Percentiles rank a stretch among this genome's conserved stretches.
Evolutionary conservation across 2,329 filamentous ascomycete species (phyloP).

Genomic region (Trichoderma sp.): DNA sequence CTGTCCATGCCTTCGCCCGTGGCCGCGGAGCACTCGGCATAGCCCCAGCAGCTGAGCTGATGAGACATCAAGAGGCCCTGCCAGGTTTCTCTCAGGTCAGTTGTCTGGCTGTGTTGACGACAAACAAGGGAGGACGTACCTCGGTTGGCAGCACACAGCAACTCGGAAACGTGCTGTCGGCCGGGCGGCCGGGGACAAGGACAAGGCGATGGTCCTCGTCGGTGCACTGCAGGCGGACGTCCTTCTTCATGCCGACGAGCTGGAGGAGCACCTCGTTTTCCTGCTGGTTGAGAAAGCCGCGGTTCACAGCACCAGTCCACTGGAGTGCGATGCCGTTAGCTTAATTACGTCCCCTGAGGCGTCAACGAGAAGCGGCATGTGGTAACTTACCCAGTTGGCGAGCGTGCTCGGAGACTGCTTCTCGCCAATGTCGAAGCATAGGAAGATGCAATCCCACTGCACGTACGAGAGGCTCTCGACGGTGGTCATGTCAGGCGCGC

Average conservation of each 20-base stretch:
- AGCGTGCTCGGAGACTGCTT: conserved; percentile 41
- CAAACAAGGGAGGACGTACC: conserved; percentile 30
- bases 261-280: conserved; percentile 35
- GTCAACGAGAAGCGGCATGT: not conserved
- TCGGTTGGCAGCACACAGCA: conserved; percentile 41
- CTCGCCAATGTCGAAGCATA: conserved; percentile 46
- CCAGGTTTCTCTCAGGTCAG: not conserved
- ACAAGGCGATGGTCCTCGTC: conserved; percentile 26
- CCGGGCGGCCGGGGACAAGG: conserved; percentile 1
- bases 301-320: conserved; percentile 38
- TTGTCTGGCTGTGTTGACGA: not conserved
- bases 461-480: conserved; percentile 43
- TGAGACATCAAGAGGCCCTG: conserved; percentile 41
- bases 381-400: conserved; percentile 41
- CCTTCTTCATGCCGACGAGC: conserved; percentile 43
- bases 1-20: conserved; percentile 42
- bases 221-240: conserved; percentile 32
- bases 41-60: conserved; percentile 37
- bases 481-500: conserved; percentile 43
- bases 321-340: conserved; percentile 25
- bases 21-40: conserved; percentile 43
- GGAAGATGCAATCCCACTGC: conserved; percentile 43
- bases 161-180: conserved; percentile 27
- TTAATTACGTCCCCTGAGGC: not conserved
- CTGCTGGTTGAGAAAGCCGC: conserved; percentile 36